These are phyloP conservation scores for Candida sithepensis DNA, from an alignment of 805 yeast species.

Conservation along the genomic window DNA sequence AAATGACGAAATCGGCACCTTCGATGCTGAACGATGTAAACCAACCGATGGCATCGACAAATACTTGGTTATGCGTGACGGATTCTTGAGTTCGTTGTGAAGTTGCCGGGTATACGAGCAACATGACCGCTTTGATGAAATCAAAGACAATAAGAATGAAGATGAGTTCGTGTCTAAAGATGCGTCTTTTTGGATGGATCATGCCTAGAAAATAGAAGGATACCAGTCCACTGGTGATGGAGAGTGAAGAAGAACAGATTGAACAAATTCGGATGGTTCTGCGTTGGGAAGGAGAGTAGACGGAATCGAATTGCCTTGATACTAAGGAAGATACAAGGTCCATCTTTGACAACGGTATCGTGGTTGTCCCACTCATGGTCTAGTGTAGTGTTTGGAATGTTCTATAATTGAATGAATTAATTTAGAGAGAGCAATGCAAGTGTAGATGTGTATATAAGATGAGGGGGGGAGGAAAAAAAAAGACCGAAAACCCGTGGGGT, in stretches of 20 bases:
- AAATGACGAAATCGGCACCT: constrained; percentile 82
- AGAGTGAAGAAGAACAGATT: constrained; percentile 45
- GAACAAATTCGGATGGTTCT: constrained; percentile 37
- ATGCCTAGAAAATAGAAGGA: constrained; percentile 59
- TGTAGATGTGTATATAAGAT: no score
- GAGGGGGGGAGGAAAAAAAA: no score
- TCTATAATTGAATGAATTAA: no score
- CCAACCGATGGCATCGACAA: constrained; percentile 72
- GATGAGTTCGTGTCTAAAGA: constrained; percentile 70
- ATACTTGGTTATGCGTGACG: constrained; percentile 22
- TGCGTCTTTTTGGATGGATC: constrained; percentile 59
- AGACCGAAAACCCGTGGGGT: no score
- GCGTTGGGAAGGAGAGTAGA: constrained; percentile 6
- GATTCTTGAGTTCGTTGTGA: constrained; percentile 10
- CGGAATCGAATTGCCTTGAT: background rate
- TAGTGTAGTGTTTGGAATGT: no score
- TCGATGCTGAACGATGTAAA: constrained; percentile 77
- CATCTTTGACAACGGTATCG: no score
- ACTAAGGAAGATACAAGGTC: background rate
- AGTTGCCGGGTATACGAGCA: constrained; percentile 58
- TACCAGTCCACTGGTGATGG: constrained; percentile 50
- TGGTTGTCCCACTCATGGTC: no score
- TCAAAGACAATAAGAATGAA: constrained; percentile 68
- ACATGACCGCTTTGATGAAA: constrained; percentile 64
- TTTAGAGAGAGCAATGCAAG: no score